Evolutionary conservation across 2,329 filamentous ascomycete species (phyloP), one percentile per base, ranked within the genome.

Genomic region (Microsporum ferrugineum): DNA sequence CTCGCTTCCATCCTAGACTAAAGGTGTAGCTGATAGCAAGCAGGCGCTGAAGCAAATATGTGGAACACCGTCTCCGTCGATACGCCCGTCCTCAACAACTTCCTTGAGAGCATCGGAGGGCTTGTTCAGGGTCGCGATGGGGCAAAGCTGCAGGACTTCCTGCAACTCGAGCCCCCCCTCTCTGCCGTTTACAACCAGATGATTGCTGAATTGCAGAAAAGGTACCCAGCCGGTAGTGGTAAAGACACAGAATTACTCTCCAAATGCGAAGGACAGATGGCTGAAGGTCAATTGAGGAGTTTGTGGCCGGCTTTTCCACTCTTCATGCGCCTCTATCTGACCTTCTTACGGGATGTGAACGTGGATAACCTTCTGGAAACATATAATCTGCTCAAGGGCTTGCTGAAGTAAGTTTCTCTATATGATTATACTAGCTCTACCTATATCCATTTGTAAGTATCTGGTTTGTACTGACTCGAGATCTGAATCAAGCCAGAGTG

Each of bases 311-410:
- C 87, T 0, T 90, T 96, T 71, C 79, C 87, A 57, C 81, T 84
- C 1, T 95, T 96, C 69, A 83, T 95, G 72, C 87, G 84, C 67
- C 84, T 89, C 57, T 96, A 95, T 69, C 79, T 96, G 65, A 78
- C 82, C 51, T 95, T 91, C 68, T 84, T 92, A 78, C 80, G 91
- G 61, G 89, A 95, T 68, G 85, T 92, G 36, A 81, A 95, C 68
- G 85, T 88, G 57, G 82, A 85, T 10, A 86, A 95, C 68, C 76
- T 94, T 45, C 75, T 92, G 33, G 81, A 83, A 60, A 87, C 91
- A 2, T 90, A 95, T 70, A 82, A 88, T 61, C 74, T 87, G 68
- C 80, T 96, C 60, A 89, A 84, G 64, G 82, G 82, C 0, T 76
- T 96, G 33, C 81, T 91, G 57, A 88, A 88, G 88, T 91, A 78